Evolutionary conservation across 352 stramenopile genomes (phyloP).

Genomic region (Thalassiosira sp.): DNA sequence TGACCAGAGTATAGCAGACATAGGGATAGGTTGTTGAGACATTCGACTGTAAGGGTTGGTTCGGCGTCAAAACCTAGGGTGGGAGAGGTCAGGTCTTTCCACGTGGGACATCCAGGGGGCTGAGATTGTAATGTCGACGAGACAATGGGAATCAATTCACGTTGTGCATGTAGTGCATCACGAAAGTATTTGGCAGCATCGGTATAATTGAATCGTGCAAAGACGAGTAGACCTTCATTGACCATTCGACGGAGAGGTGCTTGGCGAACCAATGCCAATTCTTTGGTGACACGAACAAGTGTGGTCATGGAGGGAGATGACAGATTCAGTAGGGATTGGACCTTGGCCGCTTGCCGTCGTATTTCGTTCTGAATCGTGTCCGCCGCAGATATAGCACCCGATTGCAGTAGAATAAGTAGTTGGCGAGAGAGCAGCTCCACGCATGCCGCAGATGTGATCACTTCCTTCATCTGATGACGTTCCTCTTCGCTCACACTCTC

Average conservation of each 20-base stretch:
- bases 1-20: conserved; percentile 59
- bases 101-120: conserved; percentile 14
- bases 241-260: conserved; percentile 42
- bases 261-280: conserved; percentile 37
- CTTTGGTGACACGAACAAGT: conserved; percentile 15
- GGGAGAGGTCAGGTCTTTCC: conserved; percentile 34
- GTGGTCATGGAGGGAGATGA: neutral
- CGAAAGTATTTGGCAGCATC: conserved; percentile 56
- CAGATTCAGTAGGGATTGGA: conserved; percentile 10
- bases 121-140: neutral
- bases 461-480: conserved; percentile 10
- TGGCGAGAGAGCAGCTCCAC: conserved; percentile 70
- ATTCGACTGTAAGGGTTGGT: conserved; percentile 14
- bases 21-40: conserved; percentile 65
- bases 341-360: conserved; percentile 3
- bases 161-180: conserved; percentile 43
- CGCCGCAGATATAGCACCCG: conserved; percentile 53
- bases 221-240: conserved; percentile 69
- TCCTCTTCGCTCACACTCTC: conserved; percentile 7
- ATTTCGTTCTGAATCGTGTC: conserved; percentile 31
- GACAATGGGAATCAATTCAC: neutral
- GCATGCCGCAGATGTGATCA: conserved; percentile 25
- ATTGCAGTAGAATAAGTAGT: conserved; percentile 68
- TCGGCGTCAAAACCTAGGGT: conserved; percentile 32
- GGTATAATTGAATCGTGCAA: conserved; percentile 62